Base-by-base conservation (phyloP, 208 protist genomes). In the Wallacemonas sp. region DNA sequence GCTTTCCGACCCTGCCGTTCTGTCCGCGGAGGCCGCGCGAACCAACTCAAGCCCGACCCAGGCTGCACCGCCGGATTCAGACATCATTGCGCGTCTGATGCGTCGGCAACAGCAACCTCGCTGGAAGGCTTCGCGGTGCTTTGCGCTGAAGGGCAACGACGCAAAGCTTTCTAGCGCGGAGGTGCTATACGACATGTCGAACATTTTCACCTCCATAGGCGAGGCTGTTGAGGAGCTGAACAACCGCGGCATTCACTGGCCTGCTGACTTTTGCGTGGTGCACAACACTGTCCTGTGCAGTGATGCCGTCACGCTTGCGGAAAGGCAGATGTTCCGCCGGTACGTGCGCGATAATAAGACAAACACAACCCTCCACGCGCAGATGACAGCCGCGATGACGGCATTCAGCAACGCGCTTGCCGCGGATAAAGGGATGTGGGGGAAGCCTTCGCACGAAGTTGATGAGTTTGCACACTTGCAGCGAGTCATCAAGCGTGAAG, bases 221-320 rank as follows among this genome's bases (percentile, higher is more conserved):
- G 82, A 90, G 39, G 86, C 81, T 5, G 67, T 92, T 34, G 82
- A 92, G 30, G 84, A 78, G 33, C 69, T 95, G 27, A 92, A 93
- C 74, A 71, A 42, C 32, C 78, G 76, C 45, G 57, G 57, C 24
- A 81, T 91, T 26, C 66, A 80, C 58, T 95, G 89, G 87, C 84
- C 87, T 21, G 84, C 87, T 2, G 86, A 93, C 41, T 93, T 82
- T 67, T 91, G 79, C 44, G 78, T 95, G 27, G 83, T 91, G 50
- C 78, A 92, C 26, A 74, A 77, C 66, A 84, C 77, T 8, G 78
- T 93, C 26, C 73, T 95, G 19, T 87, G 73, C 70, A 81, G 69
- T 63, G 83, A 91, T 32, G 70, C 39, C 22, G 73, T 95, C 34
- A 44, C 60, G n/a, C 70, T 81, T 59, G 62, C 64, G 26, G 85